Percentiles rank a stretch among this genome's conserved stretches.
phyloP scores from a whole-genome alignment of 176 grass and related monocot species.

The Hordeum marinum region DNA sequence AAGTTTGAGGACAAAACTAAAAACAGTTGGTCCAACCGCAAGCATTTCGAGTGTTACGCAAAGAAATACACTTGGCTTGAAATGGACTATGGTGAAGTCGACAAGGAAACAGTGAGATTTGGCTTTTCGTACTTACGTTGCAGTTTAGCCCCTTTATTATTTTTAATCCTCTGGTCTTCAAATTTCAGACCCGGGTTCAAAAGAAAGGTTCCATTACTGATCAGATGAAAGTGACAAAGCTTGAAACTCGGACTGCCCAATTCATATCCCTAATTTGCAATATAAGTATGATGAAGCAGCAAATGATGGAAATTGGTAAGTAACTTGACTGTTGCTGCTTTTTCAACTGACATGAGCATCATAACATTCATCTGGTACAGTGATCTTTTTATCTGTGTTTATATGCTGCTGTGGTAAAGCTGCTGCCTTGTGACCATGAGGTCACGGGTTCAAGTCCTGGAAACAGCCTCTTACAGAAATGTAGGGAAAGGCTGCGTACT shows the following conservation, averaged over 20 bases:
- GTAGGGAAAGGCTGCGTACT: too few species aligned
- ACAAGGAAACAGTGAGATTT: constrained; percentile 67
- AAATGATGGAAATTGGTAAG: constrained; percentile 99
- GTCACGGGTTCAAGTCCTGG: too few species aligned
- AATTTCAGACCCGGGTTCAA: constrained; percentile 28
- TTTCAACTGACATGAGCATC: neutral
- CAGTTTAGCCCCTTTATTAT: neutral
- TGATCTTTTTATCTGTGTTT: neutral
- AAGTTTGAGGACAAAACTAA: constrained; percentile 85
- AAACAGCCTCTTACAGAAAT: too few species aligned
- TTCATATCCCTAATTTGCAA: constrained; percentile 94
- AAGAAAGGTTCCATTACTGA: constrained; percentile 35
- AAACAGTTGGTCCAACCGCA: constrained; percentile 62
- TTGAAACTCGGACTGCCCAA: constrained; percentile 62
- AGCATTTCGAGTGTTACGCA: constrained; percentile 49
- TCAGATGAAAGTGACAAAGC: constrained; percentile 68
- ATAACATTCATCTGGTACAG: neutral
- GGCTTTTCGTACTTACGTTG: constrained; percentile 20
- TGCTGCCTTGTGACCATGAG: too few species aligned
- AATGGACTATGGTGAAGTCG: constrained; percentile 78
- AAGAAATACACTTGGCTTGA: constrained; percentile 84
- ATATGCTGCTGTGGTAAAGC: too few species aligned
- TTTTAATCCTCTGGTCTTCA: constrained; percentile 25
- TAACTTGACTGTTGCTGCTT: neutral
- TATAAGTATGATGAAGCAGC: constrained; percentile 97